Percentiles rank a stretch among this genome's conserved stretches.
These are phyloP conservation scores for Cenchrus americanus DNA, from an alignment of 176 grass and related monocot species.

Conservation along the genomic window DNA sequence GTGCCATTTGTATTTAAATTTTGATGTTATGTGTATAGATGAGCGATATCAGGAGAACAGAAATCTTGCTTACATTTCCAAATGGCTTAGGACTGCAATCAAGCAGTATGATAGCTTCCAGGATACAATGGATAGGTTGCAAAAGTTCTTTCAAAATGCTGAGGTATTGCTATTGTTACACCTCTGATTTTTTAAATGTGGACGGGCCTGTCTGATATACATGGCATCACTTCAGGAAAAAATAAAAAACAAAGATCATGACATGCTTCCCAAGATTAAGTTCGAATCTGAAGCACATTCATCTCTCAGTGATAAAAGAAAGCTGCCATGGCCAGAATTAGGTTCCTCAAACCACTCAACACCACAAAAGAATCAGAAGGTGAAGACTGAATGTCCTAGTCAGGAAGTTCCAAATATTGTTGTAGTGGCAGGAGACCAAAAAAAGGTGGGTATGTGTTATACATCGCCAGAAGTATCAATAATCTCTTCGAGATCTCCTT, in stretches of 20 bases:
- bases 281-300: conserved; percentile 43
- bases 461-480: conserved; percentile 32
- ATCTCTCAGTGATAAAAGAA: conserved; percentile 51
- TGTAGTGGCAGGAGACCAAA: conserved; percentile 28
- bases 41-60: conserved; percentile 80
- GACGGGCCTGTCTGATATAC: conserved; percentile 25
- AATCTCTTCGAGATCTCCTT: conserved; percentile 21
- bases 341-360: conserved; percentile 47
- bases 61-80: conserved; percentile 81
- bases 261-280: conserved; percentile 29
- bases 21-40: conserved; percentile 57
- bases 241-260: conserved; percentile 47
- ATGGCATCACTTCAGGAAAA: conserved; percentile 52
- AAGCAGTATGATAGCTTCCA: conserved; percentile 68
- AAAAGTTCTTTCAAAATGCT: conserved; percentile 76
- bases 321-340: conserved; percentile 45
- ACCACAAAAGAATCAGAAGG: conserved; percentile 50
- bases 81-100: conserved; percentile 91
- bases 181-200: conserved; percentile 39
- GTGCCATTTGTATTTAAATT: conserved; percentile 35
- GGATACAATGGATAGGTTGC: conserved; percentile 61
- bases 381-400: conserved; percentile 38
- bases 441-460: conserved; percentile 32
- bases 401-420: conserved; percentile 25
- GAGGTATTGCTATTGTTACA: conserved; percentile 54